These are phyloP conservation scores for Plantago ovata DNA, from an alignment of 257 asterid species.

Conservation along the genomic window DNA sequence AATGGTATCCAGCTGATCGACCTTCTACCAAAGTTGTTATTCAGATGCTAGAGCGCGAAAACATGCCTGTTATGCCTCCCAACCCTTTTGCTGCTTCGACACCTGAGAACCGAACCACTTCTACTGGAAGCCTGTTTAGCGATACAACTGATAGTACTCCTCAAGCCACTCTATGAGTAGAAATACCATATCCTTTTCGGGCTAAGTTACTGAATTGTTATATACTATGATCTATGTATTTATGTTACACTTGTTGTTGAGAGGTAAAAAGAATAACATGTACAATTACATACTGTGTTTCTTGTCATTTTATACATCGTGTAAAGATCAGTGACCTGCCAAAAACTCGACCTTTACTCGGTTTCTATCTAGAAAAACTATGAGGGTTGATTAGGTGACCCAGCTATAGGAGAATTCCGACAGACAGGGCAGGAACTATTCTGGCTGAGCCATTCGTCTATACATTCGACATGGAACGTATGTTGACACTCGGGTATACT, in stretches of 20 bases:
- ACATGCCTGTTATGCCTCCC: slow-evolving; percentile 61
- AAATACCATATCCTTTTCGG: no score
- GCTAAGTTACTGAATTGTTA: no score
- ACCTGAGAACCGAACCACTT: slow-evolving; percentile 15
- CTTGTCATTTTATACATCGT: no score
- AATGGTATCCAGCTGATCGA: slow-evolving; percentile 74
- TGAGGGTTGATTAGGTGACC: background rate
- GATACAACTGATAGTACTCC: slow-evolving; percentile 5
- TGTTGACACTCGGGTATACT: slow-evolving; percentile 38
- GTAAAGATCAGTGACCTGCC: no score
- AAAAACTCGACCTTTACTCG: no score
- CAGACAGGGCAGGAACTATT: slow-evolving; percentile 44
- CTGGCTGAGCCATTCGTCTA: slow-evolving; percentile 40
- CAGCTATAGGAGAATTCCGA: slow-evolving; percentile 23
- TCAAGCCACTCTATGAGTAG: slow-evolving; percentile 9
- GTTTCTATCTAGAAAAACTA: no score
- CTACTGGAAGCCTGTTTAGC: slow-evolving; percentile 24
- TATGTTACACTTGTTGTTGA: no score
- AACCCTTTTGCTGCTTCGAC: slow-evolving; percentile 56
- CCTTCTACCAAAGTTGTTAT: slow-evolving; percentile 70
- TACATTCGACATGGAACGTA: slow-evolving; percentile 36
- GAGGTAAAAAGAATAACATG: no score
- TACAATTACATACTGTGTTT: no score
- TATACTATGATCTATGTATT: no score
- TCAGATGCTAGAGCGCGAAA: slow-evolving; percentile 65